Evolutionary conservation across 169 alveolate genomes (phyloP), one percentile per base, ranked within the genome.

Genomic region (Plasmodium chabaudi): DNA sequence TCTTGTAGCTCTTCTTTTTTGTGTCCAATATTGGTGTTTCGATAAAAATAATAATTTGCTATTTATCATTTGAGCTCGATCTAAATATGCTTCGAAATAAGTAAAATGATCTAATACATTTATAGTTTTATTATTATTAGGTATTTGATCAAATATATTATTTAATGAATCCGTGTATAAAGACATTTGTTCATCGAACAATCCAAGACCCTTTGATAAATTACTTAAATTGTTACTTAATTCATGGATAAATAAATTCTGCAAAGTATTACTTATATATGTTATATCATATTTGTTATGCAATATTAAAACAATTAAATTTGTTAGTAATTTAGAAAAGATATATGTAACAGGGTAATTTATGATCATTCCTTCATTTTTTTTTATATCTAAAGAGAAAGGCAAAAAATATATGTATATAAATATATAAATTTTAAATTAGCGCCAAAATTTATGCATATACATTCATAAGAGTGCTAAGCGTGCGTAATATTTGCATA

Each of bases 271-370:
- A 75, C 77, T 63, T 7, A 69, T 5, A 46, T 5, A 9, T 3
- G 34, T 12, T 10, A 75, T 5, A 5, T 64, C 42, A 17, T 23
- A 46, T 25, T 34, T 21, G 47, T 63, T 27, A 69, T 75, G 47
- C 15, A 60, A 27, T 1, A 23, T 57, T 57, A 65, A 15, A 44
- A 17, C n/a, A 13, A 47, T 56, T 46, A 75, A 49, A 46, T 25
- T 61, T 13, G 42, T 5, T 6, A 39, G 5, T 47, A 75, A 13
- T 64, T 49, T 75, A 12, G 88, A 75, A 12, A 75, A 68, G 42
- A 75, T 49, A 44, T 75, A 44, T 10, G 88, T 75, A 44, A 75
- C 68, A 12, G 88, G 74, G 44, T 12, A 49, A 55, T 75, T 75
- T 12, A 75, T 63, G 5, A 75, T n/a, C 9, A 75, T 15, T 19